Evolutionary conservation across 1,284 basidiomycete species (phyloP).

Genomic region (Paramarasmius palmivorus): DNA sequence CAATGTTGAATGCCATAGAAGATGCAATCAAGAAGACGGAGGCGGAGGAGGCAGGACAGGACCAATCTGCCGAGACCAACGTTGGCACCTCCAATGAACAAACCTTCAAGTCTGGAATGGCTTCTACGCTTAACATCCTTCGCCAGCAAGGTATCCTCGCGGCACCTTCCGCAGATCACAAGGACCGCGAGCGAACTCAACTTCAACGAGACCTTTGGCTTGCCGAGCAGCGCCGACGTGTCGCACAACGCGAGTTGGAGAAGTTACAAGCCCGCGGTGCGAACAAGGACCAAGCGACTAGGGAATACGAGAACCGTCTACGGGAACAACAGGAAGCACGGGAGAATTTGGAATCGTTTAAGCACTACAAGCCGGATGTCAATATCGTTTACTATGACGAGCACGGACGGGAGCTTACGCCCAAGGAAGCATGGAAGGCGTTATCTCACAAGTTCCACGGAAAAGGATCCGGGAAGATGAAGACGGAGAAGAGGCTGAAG

Average conservation of each 20-base stretch:
- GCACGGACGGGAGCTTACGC: constrained; percentile 85
- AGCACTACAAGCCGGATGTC: constrained; percentile 95
- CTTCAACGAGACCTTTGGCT: constrained; percentile 90
- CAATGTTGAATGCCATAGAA: constrained; percentile 75
- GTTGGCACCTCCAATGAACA: constrained; percentile 73
- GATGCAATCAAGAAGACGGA: constrained; percentile 62
- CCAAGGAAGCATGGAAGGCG: constrained; percentile 97
- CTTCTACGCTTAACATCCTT: constrained; percentile 84
- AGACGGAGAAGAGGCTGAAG: constrained; percentile 91
- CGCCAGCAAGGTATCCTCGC: constrained; percentile 91
- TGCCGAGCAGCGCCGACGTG: constrained; percentile 76
- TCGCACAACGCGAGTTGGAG: constrained; percentile 82
- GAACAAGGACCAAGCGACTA: constrained; percentile 91
- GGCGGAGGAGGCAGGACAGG: constrained; percentile 46
- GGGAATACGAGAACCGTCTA: constrained; percentile 92
- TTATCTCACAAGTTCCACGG: constrained; percentile 96
- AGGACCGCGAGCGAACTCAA: constrained; percentile 83
- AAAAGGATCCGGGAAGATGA: constrained; percentile 91
- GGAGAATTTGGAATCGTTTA: constrained; percentile 81
- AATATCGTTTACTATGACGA: constrained; percentile 98
- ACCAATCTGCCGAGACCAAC: constrained; percentile 32
- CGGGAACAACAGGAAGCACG: constrained; percentile 92
- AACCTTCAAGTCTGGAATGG: constrained; percentile 81
- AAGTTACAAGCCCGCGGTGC: constrained; percentile 71
- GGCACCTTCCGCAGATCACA: constrained; percentile 61